Evolutionary conservation across 805 yeast species (phyloP).

Genomic region (Candida sphagnicola): DNA sequence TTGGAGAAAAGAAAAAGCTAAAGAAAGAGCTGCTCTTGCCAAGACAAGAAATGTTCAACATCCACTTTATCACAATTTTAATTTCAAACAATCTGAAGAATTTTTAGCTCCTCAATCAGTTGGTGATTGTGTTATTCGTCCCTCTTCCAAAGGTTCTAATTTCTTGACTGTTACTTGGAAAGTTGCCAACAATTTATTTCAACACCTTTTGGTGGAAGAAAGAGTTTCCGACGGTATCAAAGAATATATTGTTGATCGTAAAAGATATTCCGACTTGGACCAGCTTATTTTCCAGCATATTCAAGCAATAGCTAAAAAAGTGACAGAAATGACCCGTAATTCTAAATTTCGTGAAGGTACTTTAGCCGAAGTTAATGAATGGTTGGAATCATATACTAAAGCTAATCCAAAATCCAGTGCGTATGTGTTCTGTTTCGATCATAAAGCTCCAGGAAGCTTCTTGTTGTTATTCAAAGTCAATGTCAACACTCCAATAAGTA

Average conservation of each 20-base stretch:
- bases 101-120: constrained; percentile 82
- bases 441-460: constrained; percentile 93
- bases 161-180: constrained; percentile 96
- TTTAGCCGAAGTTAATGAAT: constrained; percentile 72
- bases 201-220: constrained; percentile 86
- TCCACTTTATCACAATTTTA: constrained; percentile 83
- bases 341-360: constrained; percentile 88
- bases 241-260: constrained; percentile 60
- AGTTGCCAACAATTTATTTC: constrained; percentile 84
- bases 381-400: constrained; percentile 83
- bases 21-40: constrained; percentile 63
- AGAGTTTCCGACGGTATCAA: constrained; percentile 60
- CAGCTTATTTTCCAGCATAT: constrained; percentile 87
- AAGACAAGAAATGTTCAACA: constrained; percentile 82
- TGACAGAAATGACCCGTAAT: constrained; percentile 77
- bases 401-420: constrained; percentile 90
- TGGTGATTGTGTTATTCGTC: constrained; percentile 92
- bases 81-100: constrained; percentile 86
- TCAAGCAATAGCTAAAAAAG: constrained; percentile 75
- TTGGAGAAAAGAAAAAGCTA: constrained; percentile 50
- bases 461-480: constrained; percentile 80
- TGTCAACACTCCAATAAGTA: constrained; percentile 60
- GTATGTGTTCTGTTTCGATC: constrained; percentile 87
- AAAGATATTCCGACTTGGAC: constrained; percentile 81
- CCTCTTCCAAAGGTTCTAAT: constrained; percentile 85